These are phyloP conservation scores for Komagataella pastoris DNA, from an alignment of 805 yeast genomes.

Conservation along the genomic window DNA sequence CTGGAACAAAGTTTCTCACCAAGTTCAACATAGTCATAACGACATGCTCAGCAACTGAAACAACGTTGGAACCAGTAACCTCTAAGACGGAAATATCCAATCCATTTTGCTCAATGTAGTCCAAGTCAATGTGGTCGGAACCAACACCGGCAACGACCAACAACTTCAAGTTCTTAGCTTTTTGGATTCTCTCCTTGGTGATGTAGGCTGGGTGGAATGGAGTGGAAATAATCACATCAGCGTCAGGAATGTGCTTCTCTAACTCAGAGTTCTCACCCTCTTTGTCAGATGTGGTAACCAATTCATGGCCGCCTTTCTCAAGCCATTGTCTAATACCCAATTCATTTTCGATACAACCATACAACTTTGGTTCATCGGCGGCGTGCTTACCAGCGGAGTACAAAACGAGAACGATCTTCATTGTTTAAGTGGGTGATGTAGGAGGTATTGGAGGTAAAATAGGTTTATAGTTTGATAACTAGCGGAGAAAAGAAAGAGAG, in stretches of 20 bases:
- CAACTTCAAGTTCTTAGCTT: constrained; percentile 59
- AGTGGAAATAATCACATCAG: constrained; percentile 68
- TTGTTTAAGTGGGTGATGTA: constrained; percentile 1
- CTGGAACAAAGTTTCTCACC: constrained; percentile 69
- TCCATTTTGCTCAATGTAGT: constrained; percentile 45
- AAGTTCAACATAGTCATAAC: constrained; percentile 58
- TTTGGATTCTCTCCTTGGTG: constrained; percentile 48
- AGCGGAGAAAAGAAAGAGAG: not conserved
- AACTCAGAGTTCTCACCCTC: constrained; percentile 47
- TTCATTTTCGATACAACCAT: constrained; percentile 67
- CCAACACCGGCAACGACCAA: constrained; percentile 79
- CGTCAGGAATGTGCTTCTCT: constrained; percentile 55
- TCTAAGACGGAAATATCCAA: constrained; percentile 56
- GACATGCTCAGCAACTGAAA: constrained; percentile 73
- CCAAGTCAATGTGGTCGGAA: constrained; percentile 66
- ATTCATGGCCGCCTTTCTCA: constrained; percentile 51
- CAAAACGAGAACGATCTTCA: constrained; percentile 40
- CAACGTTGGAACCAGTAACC: constrained; percentile 75
- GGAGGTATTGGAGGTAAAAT: not conserved
- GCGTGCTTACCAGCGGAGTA: constrained; percentile 51
- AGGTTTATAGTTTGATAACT: not conserved
- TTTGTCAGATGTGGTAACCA: constrained; percentile 54
- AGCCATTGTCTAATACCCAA: constrained; percentile 57
- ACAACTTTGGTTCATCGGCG: constrained; percentile 40
- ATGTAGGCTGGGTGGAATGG: constrained; percentile 79